phyloP scores from a whole-genome alignment of 495 filamentous ascomycete species.

The Aspergillus kassunensis region DNA sequence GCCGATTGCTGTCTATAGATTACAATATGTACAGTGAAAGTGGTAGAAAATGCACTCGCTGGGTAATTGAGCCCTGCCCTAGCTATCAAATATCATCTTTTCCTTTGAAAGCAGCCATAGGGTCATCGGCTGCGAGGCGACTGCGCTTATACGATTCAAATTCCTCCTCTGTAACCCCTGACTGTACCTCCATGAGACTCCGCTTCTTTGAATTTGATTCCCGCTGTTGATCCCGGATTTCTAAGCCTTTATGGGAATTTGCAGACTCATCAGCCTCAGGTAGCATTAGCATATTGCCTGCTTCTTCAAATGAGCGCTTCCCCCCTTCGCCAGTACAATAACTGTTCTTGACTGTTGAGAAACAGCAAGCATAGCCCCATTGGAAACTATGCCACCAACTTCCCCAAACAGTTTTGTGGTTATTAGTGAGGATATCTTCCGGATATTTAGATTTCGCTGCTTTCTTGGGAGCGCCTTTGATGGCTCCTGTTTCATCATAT shows the following conservation, averaged over 20 bases:
- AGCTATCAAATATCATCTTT: constrained; percentile 43
- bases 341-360: constrained; percentile 87
- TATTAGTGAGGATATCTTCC: constrained; percentile 84
- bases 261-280: constrained; percentile 20
- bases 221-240: constrained; percentile 24
- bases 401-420: constrained; percentile 91
- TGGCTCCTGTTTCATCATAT: constrained; percentile 82
- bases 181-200: constrained; percentile 66
- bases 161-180: constrained; percentile 72
- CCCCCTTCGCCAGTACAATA: constrained; percentile 94
- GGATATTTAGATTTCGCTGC: constrained; percentile 81
- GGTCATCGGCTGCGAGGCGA: constrained; percentile 66
- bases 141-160: constrained; percentile 78
- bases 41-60: no score
- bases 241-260: constrained; percentile 22
- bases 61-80: neutral
- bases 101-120: constrained; percentile 75
- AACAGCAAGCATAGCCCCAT: constrained; percentile 98
- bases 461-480: constrained; percentile 81
- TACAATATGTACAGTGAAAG: no score
- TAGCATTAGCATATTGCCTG: constrained; percentile 53
- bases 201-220: constrained; percentile 57
- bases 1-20: no score
- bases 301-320: constrained; percentile 65
- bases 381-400: constrained; percentile 95